A percentile compares a stretch with the other conserved stretches of the same genome.
These are phyloP conservation scores for Alternaria novae-zelandiae DNA, from an alignment of 2,329 filamentous ascomycete species.

Conservation along the genomic window DNA sequence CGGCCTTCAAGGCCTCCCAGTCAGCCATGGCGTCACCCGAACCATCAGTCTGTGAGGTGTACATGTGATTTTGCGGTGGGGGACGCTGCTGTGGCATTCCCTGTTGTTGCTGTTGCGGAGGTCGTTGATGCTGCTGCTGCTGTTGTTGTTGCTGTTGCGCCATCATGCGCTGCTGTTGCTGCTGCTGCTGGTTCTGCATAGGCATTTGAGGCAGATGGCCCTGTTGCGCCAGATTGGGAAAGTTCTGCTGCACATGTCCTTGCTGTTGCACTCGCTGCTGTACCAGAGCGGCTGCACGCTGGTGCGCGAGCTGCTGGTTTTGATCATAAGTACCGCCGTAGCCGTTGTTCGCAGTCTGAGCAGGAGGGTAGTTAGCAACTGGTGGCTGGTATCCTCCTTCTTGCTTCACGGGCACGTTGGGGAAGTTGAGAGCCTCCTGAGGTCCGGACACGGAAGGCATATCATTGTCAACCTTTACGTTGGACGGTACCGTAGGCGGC, in stretches of 20 bases:
- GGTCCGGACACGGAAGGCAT: slow-evolving; percentile 38
- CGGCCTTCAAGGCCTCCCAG: slow-evolving; percentile 65
- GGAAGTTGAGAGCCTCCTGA: slow-evolving; percentile 39
- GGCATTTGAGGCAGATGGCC: slow-evolving; percentile 34
- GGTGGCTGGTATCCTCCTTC: slow-evolving; percentile 51
- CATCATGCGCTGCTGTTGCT: slow-evolving; percentile 42
- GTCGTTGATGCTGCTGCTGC: slow-evolving; percentile 39
- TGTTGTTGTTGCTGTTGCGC: slow-evolving; percentile 35
- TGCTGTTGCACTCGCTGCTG: slow-evolving; percentile 42
- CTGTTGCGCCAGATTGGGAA: slow-evolving; percentile 25
- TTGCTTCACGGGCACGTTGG: slow-evolving; percentile 57
- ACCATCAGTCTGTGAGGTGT: slow-evolving; percentile 76
- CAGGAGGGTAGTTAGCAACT: slow-evolving; percentile 34
- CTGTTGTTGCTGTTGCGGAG: slow-evolving; percentile 25
- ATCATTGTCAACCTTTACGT: slow-evolving; percentile 45
- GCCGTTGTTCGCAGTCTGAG: slow-evolving; percentile 40
- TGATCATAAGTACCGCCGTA: slow-evolving; percentile 40
- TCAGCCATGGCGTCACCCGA: slow-evolving; percentile 67
- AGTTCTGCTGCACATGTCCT: slow-evolving; percentile 33
- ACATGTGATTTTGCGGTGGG: slow-evolving; percentile 37
- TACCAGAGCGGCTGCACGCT: slow-evolving; percentile 60
- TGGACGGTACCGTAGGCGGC: slow-evolving; percentile 51
- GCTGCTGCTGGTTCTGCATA: slow-evolving; percentile 36
- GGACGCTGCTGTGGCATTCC: slow-evolving; percentile 32
- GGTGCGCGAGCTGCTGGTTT: slow-evolving; percentile 58